A percentile compares a stretch with the other conserved stretches of the same genome.
Conservation (phyloP, 352 stramenopile species). For the Saprolegnia parasitica region DNA sequence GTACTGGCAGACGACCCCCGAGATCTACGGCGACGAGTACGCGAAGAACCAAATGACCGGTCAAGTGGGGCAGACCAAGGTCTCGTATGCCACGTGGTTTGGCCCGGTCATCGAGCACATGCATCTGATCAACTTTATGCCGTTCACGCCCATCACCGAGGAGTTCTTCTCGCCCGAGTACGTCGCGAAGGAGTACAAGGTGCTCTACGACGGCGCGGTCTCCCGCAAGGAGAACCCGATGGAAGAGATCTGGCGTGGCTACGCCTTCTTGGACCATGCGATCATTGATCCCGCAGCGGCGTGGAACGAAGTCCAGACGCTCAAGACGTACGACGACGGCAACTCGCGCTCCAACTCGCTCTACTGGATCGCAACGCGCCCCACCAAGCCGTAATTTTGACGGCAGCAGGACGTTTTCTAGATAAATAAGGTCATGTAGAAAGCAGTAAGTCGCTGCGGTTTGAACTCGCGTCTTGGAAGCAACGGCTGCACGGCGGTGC, state of each 20-base stretch:
- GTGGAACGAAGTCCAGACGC: constrained; percentile 58
- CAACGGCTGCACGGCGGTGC: no score
- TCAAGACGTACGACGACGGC: constrained; percentile 80
- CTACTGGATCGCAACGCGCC: constrained; percentile 82
- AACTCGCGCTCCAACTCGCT: constrained; percentile 86
- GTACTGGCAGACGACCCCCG: constrained; percentile 94
- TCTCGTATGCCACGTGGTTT: constrained; percentile 86
- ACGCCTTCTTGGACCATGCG: constrained; percentile 77
- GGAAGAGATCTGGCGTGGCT: constrained; percentile 76
- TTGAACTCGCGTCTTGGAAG: no score
- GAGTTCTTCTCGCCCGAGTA: constrained; percentile 62
- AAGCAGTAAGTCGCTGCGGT: no score
- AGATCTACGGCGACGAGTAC: constrained; percentile 71
- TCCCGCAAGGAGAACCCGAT: constrained; percentile 52
- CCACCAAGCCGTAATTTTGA: not conserved
- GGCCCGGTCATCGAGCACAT: constrained; percentile 79
- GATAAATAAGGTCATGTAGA: no score
- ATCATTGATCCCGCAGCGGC: constrained; percentile 69
- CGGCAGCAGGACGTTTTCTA: no score
- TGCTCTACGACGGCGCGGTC: constrained; percentile 69
- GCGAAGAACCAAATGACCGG: constrained; percentile 81
- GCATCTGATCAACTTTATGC: constrained; percentile 89
- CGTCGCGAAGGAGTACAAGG: constrained; percentile 71
- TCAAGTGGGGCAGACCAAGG: constrained; percentile 70
- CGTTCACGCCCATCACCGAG: constrained; percentile 84